phyloP scores from a whole-genome alignment of 192 early-diverging fungal species.

The Backusella parvicylindrica region DNA sequence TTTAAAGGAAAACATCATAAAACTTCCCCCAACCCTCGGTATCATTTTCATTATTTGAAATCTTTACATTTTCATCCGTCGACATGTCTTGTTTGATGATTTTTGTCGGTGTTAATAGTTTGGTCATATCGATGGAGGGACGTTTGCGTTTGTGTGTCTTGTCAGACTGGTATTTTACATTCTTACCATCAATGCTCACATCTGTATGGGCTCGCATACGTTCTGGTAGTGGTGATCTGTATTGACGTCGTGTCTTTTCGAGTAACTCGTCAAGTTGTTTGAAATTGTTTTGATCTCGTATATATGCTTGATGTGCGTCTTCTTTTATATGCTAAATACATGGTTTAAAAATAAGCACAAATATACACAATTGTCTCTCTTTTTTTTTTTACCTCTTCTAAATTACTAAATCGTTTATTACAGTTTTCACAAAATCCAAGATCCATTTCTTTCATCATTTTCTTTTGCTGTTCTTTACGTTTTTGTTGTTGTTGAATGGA shows the following conservation, averaged over 20 bases:
- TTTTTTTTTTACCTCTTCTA: conserved; percentile 10
- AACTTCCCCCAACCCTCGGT: not conserved
- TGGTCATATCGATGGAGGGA: not conserved
- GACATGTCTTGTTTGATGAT: not conserved
- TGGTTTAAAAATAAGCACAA: not conserved
- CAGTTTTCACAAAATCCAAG: conserved; percentile 12
- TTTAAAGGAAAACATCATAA: not conserved
- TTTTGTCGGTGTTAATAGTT: not conserved
- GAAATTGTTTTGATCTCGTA: conserved; percentile 8
- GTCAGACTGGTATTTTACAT: conserved; percentile 1
- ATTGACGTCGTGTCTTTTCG: not conserved
- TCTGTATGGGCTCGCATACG: not conserved
- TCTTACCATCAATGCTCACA: conserved; percentile 4
- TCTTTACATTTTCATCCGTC: not conserved
- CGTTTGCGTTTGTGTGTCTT: not conserved
- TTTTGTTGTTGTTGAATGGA: not conserved
- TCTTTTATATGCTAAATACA: conserved; percentile 9
- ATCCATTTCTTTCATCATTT: not conserved
- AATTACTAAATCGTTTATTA: not conserved
- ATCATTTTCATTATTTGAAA: not conserved
- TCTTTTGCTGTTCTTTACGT: not conserved
- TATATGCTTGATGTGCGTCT: conserved; percentile 12
- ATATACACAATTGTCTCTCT: not conserved
- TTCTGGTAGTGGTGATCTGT: not conserved
- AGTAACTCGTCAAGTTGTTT: not conserved